Percentiles rank a stretch among this genome's conserved stretches.
phyloP scores from a whole-genome alignment of 208 protist genomes.

The Acanthamoeba culbertsoni region DNA sequence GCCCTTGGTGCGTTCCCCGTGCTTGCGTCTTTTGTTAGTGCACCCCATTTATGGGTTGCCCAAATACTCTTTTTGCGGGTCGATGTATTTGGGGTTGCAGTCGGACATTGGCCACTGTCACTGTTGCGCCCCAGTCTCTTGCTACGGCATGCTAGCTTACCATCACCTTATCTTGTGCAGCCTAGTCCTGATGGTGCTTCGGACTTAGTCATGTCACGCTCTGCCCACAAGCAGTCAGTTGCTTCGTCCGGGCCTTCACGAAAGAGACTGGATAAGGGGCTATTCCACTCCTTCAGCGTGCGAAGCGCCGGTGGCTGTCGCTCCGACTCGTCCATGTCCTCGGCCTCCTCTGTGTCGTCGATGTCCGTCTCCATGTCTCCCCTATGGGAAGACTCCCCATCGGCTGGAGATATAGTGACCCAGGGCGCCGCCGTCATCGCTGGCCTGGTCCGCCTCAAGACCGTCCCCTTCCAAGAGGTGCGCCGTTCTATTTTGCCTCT shows the following conservation, averaged over 20 bases:
- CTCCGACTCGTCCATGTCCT: neutral
- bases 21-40: neutral
- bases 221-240: no score
- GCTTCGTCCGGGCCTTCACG: neutral
- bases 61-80: no score
- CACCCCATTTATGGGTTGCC: no score
- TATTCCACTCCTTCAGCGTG: neutral
- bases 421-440: neutral
- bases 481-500: no score
- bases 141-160: no score
- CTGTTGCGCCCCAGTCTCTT: no score
- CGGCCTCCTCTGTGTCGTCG: neutral
- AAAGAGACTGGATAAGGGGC: neutral
- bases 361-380: neutral
- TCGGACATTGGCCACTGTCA: no score
- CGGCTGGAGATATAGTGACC: neutral
- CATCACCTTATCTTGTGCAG: no score
- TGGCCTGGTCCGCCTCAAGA: neutral
- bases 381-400: neutral
- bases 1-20: neutral
- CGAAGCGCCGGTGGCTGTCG: neutral
- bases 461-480: conserved; percentile 12
- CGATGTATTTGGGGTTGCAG: no score
- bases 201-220: no score
- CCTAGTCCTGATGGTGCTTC: no score